Evolutionary conservation across 2,329 filamentous ascomycete species (phyloP).

Genomic region (Lanzia echinophila): DNA sequence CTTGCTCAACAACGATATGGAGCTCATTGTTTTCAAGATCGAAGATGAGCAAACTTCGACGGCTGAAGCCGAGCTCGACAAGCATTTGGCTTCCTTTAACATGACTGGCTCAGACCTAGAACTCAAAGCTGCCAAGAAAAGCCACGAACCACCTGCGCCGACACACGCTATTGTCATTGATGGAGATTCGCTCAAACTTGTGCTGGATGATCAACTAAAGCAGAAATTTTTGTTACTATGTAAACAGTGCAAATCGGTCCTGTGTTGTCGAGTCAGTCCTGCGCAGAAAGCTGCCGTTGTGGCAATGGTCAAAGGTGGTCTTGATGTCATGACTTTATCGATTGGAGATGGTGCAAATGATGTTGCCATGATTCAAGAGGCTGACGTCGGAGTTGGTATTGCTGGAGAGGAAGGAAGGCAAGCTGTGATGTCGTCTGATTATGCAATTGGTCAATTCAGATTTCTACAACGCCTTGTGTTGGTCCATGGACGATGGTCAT

Average conservation of each 20-base stretch:
- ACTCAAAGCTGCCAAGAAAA: conserved; percentile 67
- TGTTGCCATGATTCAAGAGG: conserved; percentile 96
- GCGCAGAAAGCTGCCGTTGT: conserved; percentile 98
- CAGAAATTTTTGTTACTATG: conserved; percentile 93
- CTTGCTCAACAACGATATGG: conserved; percentile 94
- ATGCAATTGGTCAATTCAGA: conserved; percentile 89
- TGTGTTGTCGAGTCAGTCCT: conserved; percentile 95
- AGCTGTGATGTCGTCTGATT: conserved; percentile 93
- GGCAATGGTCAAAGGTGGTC: conserved; percentile 84
- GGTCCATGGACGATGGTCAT: conserved; percentile 94
- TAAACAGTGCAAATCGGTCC: conserved; percentile 92
- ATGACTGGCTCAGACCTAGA: conserved; percentile 84
- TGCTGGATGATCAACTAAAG: conserved; percentile 73
- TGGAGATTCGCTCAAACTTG: conserved; percentile 84
- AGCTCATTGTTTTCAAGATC: conserved; percentile 83
- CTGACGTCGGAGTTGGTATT: conserved; percentile 93
- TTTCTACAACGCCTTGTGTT: conserved; percentile 79
- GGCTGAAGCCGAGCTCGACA: conserved; percentile 67
- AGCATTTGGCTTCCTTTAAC: conserved; percentile 64
- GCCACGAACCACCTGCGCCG: conserved; percentile 77
- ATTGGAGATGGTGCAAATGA: conserved; percentile 94
- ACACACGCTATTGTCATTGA: conserved; percentile 95
- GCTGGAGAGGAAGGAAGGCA: conserved; percentile 88
- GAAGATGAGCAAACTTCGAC: conserved; percentile 61
- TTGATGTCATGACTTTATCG: conserved; percentile 93